phyloP scores from a whole-genome alignment of 2,329 filamentous ascomycete species.

The Didymella exigua region DNA sequence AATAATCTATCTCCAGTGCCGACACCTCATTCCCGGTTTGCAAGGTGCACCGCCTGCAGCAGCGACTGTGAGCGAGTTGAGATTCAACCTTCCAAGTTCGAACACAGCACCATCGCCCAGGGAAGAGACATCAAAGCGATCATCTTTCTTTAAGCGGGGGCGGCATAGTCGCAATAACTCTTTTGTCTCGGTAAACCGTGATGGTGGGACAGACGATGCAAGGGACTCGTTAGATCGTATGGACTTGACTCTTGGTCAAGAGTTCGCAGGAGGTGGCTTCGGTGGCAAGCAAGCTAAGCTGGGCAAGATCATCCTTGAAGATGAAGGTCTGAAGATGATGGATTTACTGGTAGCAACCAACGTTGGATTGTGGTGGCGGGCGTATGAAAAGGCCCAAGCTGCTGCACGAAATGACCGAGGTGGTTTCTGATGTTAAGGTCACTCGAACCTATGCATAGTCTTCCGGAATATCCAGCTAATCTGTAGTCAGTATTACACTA shows the following conservation, averaged over 20 bases:
- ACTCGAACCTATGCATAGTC: neutral
- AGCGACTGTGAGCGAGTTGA: constrained; percentile 75
- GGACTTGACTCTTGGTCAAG: constrained; percentile 77
- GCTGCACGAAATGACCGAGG: constrained; percentile 14
- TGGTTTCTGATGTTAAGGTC: neutral
- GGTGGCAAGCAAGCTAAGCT: constrained; percentile 87
- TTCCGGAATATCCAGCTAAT: neutral
- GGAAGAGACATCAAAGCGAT: constrained; percentile 43
- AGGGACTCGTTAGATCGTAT: constrained; percentile 56
- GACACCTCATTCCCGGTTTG: constrained; percentile 67
- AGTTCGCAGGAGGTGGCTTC: constrained; percentile 84
- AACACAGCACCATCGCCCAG: constrained; percentile 39
- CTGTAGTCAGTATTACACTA: neutral
- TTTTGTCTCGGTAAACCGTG: constrained; percentile 27
- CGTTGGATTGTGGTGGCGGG: constrained; percentile 90
- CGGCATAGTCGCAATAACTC: constrained; percentile 40
- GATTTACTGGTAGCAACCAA: constrained; percentile 91
- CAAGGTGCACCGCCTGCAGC: constrained; percentile 43
- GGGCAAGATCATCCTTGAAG: constrained; percentile 87
- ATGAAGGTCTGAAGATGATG: constrained; percentile 93
- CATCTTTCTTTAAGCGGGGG: constrained; percentile 44
- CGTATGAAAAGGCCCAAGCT: constrained; percentile 67
- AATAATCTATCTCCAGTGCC: constrained; percentile 56
- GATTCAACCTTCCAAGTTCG: constrained; percentile 81
- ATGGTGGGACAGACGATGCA: constrained; percentile 23